Evolutionary conservation across 2,329 filamentous ascomycete species (phyloP).

Genomic region (Diaporthe citrichinensis): DNA sequence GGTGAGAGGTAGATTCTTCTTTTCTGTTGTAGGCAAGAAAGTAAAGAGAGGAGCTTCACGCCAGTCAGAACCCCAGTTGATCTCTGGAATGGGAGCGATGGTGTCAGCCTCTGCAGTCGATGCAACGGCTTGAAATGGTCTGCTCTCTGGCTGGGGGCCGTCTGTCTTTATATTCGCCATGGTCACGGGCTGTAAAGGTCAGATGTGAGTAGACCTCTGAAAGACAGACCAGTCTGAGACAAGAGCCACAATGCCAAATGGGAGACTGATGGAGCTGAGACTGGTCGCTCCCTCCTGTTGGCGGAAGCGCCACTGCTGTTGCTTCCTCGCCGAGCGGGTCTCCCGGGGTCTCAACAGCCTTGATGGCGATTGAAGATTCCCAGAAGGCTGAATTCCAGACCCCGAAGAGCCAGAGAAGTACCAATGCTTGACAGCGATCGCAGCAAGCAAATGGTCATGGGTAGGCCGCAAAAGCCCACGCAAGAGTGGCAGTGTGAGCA

Average conservation of each 20-base stretch:
- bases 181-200: background rate
- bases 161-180: constrained; percentile 26
- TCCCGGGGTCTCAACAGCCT: background rate
- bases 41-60: background rate
- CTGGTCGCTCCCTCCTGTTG: background rate
- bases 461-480: background rate
- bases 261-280: background rate
- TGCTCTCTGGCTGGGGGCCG: background rate
- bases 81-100: background rate
- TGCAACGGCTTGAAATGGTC: background rate
- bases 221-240: background rate
- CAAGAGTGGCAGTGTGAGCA: constrained; percentile 15
- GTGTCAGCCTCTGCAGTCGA: background rate
- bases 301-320: background rate
- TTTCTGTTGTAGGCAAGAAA: background rate
- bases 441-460: background rate
- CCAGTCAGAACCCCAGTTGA: background rate
- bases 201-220: constrained; percentile 4
- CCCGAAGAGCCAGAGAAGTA: background rate
- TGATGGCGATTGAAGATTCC: background rate
- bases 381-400: background rate
- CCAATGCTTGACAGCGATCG: background rate
- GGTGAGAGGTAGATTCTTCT: background rate
- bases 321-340: background rate
- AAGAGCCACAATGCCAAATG: background rate